Evolutionary conservation across 176 grass and related monocot genomes (phyloP), one percentile per base, ranked within the genome.

Genomic region (Triticum timopheevii): DNA sequence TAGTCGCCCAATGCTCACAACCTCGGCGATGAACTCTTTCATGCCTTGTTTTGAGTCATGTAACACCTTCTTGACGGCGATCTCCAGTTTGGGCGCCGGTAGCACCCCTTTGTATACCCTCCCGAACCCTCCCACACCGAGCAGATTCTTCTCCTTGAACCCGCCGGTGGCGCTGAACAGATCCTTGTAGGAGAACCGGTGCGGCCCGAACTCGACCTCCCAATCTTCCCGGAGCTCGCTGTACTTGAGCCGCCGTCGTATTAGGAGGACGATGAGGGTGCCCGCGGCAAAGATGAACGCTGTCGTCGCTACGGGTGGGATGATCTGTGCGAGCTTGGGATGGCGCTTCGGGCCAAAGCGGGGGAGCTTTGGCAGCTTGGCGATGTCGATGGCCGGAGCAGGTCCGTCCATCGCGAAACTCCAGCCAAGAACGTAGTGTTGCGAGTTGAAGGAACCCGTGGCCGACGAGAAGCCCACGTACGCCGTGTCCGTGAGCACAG

Each of bases 131-230:
- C 69, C 69, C 69, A 73, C 69, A 11, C 69, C 38, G 5, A 73
- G 22, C 69, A 73, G 69, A 44, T 73, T 73, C 69, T 44, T 73
- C 20, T 73, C 69, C 69, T 73, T 73, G 69, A 73, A 73, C 22
- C 69, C 69, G 2, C 3, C 38, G 8, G 69, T 73, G 69, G 69
- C 69, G 69, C 10, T 5, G 11, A 73, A 73, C 11, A 73, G 22
- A 8, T 73, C 38, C 38, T 73, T 73, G 69, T 73, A 73, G 10
- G 69, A 73, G 69, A 73, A 73, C 70, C 39, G 70, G 70, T 73
- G 71, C n/a, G 40, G 71, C 71, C 71, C 71, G 71, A 73, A 73
- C n/a, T 73, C 71, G 11, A 73, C n/a, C 39, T 73, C 71, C 71
- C 71, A 73, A 2, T 73, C 71, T 73, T 73, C 71, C 38, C 71